These are phyloP conservation scores for Salvia sclarea DNA, from an alignment of 305 asterid genomes.

Conservation along the genomic window DNA sequence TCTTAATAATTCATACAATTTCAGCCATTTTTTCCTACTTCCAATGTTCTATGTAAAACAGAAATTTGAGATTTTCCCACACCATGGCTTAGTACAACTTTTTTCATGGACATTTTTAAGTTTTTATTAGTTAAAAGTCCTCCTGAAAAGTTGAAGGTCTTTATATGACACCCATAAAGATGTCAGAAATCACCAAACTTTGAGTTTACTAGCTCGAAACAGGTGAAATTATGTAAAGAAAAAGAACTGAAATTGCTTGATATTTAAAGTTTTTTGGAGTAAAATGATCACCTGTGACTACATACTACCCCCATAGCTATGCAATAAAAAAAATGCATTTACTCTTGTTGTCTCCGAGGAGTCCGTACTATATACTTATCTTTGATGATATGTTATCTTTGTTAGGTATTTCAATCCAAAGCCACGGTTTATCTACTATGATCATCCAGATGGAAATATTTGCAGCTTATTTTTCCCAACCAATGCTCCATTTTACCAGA, in stretches of 20 bases:
- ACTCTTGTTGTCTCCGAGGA: background rate
- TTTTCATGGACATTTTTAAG: background rate
- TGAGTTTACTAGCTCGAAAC: background rate
- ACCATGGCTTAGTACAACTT: background rate
- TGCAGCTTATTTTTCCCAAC: constrained; percentile 83
- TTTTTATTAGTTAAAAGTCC: background rate
- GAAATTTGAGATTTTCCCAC: background rate
- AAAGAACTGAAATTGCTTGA: background rate
- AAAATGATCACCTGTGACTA: background rate
- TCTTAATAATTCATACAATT: background rate
- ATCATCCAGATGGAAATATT: constrained; percentile 68
- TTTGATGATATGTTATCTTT: constrained; percentile 20
- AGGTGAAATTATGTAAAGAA: background rate
- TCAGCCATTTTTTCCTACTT: background rate
- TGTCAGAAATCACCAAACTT: background rate
- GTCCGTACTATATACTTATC: background rate
- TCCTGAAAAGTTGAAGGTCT: background rate
- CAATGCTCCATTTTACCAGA: constrained; percentile 81
- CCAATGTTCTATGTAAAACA: background rate
- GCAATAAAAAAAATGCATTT: background rate
- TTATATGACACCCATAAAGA: background rate
- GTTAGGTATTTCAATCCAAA: constrained; percentile 79
- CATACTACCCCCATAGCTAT: background rate
- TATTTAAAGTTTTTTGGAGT: background rate
- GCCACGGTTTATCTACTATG: constrained; percentile 68